Percentiles rank a stretch among this genome's conserved stretches.
phyloP scores from a whole-genome alignment of 139 green algal genomes.

The Chlamydomonas incerta region DNA sequence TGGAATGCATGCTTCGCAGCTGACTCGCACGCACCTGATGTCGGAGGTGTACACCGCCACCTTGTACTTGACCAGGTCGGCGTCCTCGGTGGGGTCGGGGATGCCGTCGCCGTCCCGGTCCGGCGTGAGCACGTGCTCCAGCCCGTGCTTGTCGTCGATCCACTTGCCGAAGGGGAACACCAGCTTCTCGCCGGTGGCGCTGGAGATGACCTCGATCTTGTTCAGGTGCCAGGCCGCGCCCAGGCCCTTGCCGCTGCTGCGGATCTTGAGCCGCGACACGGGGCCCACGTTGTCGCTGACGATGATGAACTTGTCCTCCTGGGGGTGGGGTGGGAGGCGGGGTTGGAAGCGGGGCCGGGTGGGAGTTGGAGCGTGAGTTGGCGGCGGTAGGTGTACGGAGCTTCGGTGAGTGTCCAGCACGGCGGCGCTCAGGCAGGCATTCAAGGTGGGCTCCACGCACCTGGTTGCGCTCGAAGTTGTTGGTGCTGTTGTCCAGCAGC shows the following conservation, averaged over 20 bases:
- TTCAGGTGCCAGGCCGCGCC: conserved; percentile 62
- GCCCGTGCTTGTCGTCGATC: conserved; percentile 55
- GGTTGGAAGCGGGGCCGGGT: no score
- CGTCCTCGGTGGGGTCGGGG: conserved; percentile 42
- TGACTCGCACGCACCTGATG: conserved; percentile 51
- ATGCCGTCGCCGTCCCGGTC: conserved; percentile 63
- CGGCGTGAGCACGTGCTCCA: conserved; percentile 53
- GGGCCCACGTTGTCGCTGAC: conserved; percentile 60
- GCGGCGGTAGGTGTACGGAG: no score
- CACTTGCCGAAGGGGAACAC: conserved; percentile 64
- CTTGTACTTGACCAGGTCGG: conserved; percentile 57
- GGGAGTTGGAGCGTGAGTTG: no score
- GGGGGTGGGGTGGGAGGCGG: background rate
- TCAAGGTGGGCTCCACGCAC: no score
- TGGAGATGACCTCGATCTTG: conserved; percentile 12
- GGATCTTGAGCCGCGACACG: conserved; percentile 58
- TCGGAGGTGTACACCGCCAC: conserved; percentile 53
- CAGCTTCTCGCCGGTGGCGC: conserved; percentile 49
- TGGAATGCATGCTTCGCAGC: no score
- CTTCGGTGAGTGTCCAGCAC: no score
- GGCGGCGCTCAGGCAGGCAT: no score
- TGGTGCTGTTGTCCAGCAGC: conserved; percentile 53
- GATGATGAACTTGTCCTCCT: conserved; percentile 61
- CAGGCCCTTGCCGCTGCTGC: conserved; percentile 53
- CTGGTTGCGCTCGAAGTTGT: conserved; percentile 62